Evolutionary conservation across 140 eudicot genomes (phyloP), one percentile per base, ranked within the genome.

Genomic region (Oenanthe javanica): DNA sequence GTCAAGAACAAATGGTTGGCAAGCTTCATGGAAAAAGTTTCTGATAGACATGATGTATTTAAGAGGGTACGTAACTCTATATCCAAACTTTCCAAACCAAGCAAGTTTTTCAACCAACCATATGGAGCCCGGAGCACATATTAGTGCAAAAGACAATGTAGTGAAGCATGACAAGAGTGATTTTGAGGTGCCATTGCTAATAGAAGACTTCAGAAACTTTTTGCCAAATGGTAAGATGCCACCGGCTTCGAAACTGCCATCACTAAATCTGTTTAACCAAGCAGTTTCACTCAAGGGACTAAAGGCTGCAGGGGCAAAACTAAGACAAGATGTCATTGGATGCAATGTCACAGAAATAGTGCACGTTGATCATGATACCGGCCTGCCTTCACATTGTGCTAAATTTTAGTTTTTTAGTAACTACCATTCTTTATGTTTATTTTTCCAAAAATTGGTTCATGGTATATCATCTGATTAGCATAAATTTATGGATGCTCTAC

Each of bases 101-200:
- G 86, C 87, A 70, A 94, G 99, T 85, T 94, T 94, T 64, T 94
- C 97, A 16, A 94, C 99, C 4, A 94, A 92, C 78, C 99, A 92
- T 47, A 94, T 94, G 99, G 99, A 94, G 79, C 95, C 99, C 0
- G 99, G 99, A 19, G 97, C 99, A 48, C 99, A 94, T 80, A 94
- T 94, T 10, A 84, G 93, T 46, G 95, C 99, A 3, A 94, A 94
- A 83, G 95, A 94, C 77, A 94, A 94, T 18, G 92, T 92, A 7
- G 95, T 92, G 2, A 81, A 73, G 75, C 99, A 94, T 73, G 88
- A 94, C 83, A 94, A 90, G 90, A 64, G 85, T 1, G 99, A 94
- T 83, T 94, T 94, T 36, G 99, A 94, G 90, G 99, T 94, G 75
- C 99, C 97, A 9, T 87, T 94, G 89, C 74, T 94, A 83, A 84